A percentile compares a stretch with the other conserved stretches of the same genome.
These are phyloP conservation scores for Termitomyces sp. DNA, from an alignment of 768 basidiomycete genomes.

Conservation along the genomic window DNA sequence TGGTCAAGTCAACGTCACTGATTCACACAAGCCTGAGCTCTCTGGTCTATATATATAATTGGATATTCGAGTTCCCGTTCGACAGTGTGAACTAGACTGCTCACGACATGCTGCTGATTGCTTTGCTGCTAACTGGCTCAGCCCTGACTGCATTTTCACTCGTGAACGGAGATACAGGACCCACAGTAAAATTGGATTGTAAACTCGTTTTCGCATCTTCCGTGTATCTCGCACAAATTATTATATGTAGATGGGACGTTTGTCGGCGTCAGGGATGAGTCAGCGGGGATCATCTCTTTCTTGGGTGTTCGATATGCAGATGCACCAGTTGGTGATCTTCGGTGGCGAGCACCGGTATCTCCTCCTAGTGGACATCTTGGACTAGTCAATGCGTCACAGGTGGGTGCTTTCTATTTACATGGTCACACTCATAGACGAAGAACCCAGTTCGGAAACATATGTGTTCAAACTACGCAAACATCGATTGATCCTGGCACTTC, in stretches of 20 bases:
- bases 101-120: not conserved
- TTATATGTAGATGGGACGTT: conserved; percentile 28
- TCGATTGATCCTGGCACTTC: conserved; percentile 27
- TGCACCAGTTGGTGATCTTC: conserved; percentile 38
- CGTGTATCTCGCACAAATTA: not conserved
- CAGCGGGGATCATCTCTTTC: conserved; percentile 34
- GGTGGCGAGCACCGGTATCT: conserved; percentile 39
- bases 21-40: not conserved
- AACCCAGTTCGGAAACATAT: conserved; percentile 33
- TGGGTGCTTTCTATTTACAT: conserved; percentile 10
- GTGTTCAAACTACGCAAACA: conserved; percentile 32
- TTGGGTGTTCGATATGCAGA: conserved; percentile 43
- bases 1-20: not conserved
- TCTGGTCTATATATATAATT: not conserved
- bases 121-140: not conserved
- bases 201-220: not conserved
- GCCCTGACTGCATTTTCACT: not conserved
- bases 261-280: conserved; percentile 28
- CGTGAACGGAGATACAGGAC: not conserved
- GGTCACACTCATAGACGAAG: not conserved
- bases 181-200: not conserved
- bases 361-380: conserved; percentile 37
- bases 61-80: too few species aligned
- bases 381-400: conserved; percentile 34
- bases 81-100: not conserved